phyloP scores from a whole-genome alignment of 169 alveolate genomes.

The Plasmodium berghei region DNA sequence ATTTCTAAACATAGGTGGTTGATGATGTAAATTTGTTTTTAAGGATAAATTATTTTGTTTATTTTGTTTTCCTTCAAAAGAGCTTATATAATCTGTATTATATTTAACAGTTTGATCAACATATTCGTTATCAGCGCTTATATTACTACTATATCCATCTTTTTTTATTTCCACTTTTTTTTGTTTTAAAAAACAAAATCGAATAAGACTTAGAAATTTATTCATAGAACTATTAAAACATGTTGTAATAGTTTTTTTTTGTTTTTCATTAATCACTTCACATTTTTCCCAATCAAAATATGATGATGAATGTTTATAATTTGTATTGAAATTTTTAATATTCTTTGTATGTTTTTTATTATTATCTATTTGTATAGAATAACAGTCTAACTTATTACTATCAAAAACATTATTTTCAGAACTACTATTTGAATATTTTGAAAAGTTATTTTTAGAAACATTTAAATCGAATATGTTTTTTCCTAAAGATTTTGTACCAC shows the following conservation, averaged over 20 bases:
- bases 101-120: not conserved
- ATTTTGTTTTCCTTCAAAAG: not conserved
- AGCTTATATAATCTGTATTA: not conserved
- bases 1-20: slow-evolving; percentile 75
- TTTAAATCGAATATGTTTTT: slow-evolving; percentile 80
- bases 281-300: slow-evolving; percentile 32
- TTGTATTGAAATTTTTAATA: not conserved
- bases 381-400: slow-evolving; percentile 49
- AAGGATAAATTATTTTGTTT: no score
- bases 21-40: slow-evolving; percentile 20
- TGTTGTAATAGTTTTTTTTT: not conserved
- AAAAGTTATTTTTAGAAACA: slow-evolving; percentile 13
- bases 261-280: slow-evolving; percentile 4
- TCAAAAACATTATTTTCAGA: slow-evolving; percentile 30
- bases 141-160: not conserved
- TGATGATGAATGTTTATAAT: slow-evolving; percentile 18
- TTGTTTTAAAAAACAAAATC: not conserved
- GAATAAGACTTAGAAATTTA: slow-evolving; percentile 2
- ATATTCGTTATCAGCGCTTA: slow-evolving; percentile 13
- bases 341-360: slow-evolving; percentile 9
- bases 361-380: slow-evolving; percentile 32
- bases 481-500: slow-evolving; percentile 82
- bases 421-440: not conserved
- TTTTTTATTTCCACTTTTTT: slow-evolving; percentile 13
- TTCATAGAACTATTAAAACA: not conserved